Evolutionary conservation across 2,329 filamentous ascomycete species (phyloP), one percentile per base, ranked within the genome.

Genomic region (Aspergillus tubingensis): DNA sequence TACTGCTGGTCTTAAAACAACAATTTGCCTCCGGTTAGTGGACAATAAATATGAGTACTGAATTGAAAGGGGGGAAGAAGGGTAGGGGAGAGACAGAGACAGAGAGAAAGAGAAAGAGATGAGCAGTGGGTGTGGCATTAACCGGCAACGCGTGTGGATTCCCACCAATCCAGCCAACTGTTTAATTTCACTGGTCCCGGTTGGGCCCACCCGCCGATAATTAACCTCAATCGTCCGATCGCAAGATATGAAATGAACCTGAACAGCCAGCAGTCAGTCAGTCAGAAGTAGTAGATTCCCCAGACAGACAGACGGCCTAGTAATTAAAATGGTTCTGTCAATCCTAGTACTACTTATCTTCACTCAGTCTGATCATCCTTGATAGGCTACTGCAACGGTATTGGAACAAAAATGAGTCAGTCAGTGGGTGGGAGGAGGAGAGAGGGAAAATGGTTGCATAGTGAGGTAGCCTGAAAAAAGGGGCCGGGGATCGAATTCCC

Each of bases 391-490:
- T 36, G 32, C 41, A 44, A 44, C 15, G 47, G 47, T 32, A n/a
- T 36, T 13, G 30, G 41, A 43, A 56, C 27, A 11, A 49, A 56
- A 50, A 17, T 36, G 49, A 58, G 30, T 44, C 41, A 21, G 6
- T 25, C 23, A 23, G 41, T 17, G 19, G 41, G 25, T 8, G 25
- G 25, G 25, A 27, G 7, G 41, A 44, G 23, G 19, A 27, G 6
- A 19, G 15, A 15, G 19, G 19, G 21, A 44, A 44, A 44, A 44
- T 44, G 41, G 41, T 44, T 44, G 41, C 47, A 41, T 21, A 17
- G 19, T 17, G 30, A 30, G 50, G 39, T 21, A 57, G 58, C 57
- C 61, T 57, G 57, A 54, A 62, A 62, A 62, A 62, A 39, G 60
- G 60, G 60, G 57, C 60, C 57, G 47, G 41, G 17, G 32, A 44